phyloP scores from a whole-genome alignment of 164 flowering plant species.

The Aristolochia contorta region DNA sequence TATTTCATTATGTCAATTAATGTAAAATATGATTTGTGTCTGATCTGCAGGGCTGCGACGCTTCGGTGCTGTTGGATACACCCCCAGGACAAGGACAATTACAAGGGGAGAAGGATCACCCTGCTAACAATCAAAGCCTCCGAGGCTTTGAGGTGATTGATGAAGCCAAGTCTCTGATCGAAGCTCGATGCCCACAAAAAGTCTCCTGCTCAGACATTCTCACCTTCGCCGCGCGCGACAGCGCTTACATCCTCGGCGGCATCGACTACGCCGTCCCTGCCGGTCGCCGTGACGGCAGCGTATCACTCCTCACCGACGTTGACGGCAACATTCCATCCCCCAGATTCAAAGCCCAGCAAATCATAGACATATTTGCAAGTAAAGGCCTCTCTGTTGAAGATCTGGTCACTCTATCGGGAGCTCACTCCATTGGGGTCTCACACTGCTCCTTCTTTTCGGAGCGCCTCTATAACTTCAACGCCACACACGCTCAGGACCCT shows the following conservation, averaged over 20 bases:
- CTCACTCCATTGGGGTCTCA: conserved; percentile 11
- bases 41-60: conserved; percentile 76
- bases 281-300: conserved; percentile 35
- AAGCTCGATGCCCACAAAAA: conserved; percentile 32
- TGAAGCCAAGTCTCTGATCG: conserved; percentile 34
- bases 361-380: background rate
- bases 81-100: conserved; percentile 27
- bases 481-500: conserved; percentile 7
- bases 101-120: conserved; percentile 29
- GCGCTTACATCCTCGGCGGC: conserved; percentile 24
- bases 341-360: background rate
- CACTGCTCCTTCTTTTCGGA: conserved; percentile 6
- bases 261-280: conserved; percentile 30
- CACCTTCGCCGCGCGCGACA: conserved; percentile 51
- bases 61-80: conserved; percentile 38
- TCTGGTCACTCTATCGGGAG: conserved; percentile 12
- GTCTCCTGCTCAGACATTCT: conserved; percentile 59
- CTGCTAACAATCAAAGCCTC: conserved; percentile 32
- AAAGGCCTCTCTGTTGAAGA: conserved; percentile 12
- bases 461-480: conserved; percentile 10
- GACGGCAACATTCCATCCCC: conserved; percentile 1
- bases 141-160: conserved; percentile 55
- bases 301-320: conserved; percentile 18
- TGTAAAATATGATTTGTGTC: background rate
- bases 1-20: too few species aligned